Evolutionary conservation across 1,139 yeast genomes (phyloP), one percentile per base, ranked within the genome.

Genomic region (Pichia sp.): DNA sequence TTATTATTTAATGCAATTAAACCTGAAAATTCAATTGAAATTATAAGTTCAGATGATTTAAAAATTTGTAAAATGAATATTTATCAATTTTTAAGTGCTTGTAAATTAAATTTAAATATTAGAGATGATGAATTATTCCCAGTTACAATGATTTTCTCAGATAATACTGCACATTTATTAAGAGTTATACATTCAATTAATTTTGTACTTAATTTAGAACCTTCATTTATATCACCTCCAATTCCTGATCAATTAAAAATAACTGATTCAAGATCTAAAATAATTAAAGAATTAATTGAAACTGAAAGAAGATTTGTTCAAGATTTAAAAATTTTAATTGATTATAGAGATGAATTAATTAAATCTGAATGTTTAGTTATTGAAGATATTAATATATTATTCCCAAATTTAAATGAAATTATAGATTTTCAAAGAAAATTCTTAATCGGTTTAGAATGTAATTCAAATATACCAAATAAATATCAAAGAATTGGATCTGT

Each of bases 251-350:
- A 60, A 42, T 46, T 63, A 27, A 48, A 44, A 65, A 68, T 73
- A 4, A 66, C 72, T 34, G 83, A 78, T 57, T 74, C 80, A 46
- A 73, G 88, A 44, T 81, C 87, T 26, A 87, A 86, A 61, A 92
- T 90, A 44, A 81, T 90, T 47, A 80, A 78, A 57, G 99, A 92
- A 67, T 72, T 92, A 42, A 75, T 94, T 35, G 86, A 83, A 58
- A 88, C 96, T 2, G 99, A 92, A 67, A 75, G 97, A 56, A 89
- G 87, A 65, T 92, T 84, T 64, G 96, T 92, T 27, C 88, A 85
- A 64, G 97, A 92, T 65, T 71, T 92, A 57, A 97, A 90, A 65
- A 75, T 80, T 11, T 67, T 92, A 59, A 73, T 77, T 44, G 69
- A 68, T 41, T 94, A 88, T 66, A 83, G 83, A 63, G 73, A 76